Evolutionary conservation across 2,329 filamentous ascomycete species (phyloP), one percentile per base, ranked within the genome.

Genomic region (Phoma herbarum): DNA sequence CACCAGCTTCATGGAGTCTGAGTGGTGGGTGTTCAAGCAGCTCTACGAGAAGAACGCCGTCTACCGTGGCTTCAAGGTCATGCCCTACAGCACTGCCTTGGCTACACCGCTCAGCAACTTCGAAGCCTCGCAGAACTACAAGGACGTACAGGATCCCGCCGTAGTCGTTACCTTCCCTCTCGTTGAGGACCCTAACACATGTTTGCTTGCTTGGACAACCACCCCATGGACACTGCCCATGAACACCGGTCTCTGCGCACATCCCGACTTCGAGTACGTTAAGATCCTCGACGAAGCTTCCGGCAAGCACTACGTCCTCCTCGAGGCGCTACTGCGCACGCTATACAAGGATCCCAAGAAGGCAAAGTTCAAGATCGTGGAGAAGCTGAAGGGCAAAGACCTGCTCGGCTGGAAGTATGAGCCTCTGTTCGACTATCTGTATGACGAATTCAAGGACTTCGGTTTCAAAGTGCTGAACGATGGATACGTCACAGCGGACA

Each of bases 11-110:
- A 98, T 97, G 94, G 94, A 97, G 81, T 90, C 90, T 0, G 88
- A 91, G 65, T 98, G 94, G 94, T 97, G 94, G 93, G 90, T 95
- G 18, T 97, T 97, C 83, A 96, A 95, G 82, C 88, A 94, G 75
- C 84, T 97, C 23, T 96, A 92, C 76, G 91, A 96, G 69, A 96
- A 97, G 80, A 91, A 88, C 56, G 84, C 90, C 62, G 92, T 97
- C 54, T 98, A 97, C 77, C 90, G 92, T 67, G 93, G 92, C 42
- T 91, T 95, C 78, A 88, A 89, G 73, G 92, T 98, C 62, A 95
- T 98, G 91, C 94, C 94, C 12, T 98, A 95, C 78, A 97, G 92
- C 28, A 97, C 93, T 2, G 92, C 90, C 16, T 85, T 97, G 72
- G 93, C 90, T 55, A 97, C 93, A 2, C 90, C 93, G 5, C 83